Base-by-base conservation (phyloP, 352 stramenopile genomes). In the Globisporangium spinosum region DNA sequence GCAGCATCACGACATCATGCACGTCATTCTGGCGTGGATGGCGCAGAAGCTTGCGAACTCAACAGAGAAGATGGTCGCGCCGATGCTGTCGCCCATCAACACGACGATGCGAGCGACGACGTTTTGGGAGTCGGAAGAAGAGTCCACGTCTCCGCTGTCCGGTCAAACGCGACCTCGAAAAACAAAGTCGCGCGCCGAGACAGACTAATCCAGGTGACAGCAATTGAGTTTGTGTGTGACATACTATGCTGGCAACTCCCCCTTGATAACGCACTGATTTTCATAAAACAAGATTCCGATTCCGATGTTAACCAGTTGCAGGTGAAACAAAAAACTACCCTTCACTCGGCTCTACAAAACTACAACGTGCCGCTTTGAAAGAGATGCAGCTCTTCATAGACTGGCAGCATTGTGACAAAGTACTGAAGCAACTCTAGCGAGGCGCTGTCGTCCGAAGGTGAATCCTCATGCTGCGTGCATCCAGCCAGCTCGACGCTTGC, bases 1-100 rank as follows among this genome's bases (percentile, higher is more conserved):
- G 58, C 72, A 91, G 10, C 87, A 95, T 54, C 74, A 87, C 23
- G 87, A 95, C 49, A 85, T 95, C 34, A 91, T 95, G 85, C 84
- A 93, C 53, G 81, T 93, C 1, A 70, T 94, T 13, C 67, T 95
- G n/a, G 80, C 84, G 23, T 95, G 85, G 88, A 72, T 95, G 25
- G 78, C 85, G 0, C 77, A 89, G 47, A 91, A 89, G 38, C 72
- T 93, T 20, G 80, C 85, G 2, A 80, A 77, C n/a, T 79, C 79
- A 8, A 91, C 82, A 0, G 84, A 87, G 40, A 79, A 74, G 22
- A 89, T 91, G 83, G 75, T 93, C 23, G 74, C 75, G 20, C 79
- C 82, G 25, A 67, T 91, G 54, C 59, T 90, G 9, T 93, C 80
- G 29, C 77, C 83, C 17, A 64, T 67, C 38, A 25, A 64, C 70